Conservation (phyloP, 139 green algal genomes). For the Chlorella sp. region DNA sequence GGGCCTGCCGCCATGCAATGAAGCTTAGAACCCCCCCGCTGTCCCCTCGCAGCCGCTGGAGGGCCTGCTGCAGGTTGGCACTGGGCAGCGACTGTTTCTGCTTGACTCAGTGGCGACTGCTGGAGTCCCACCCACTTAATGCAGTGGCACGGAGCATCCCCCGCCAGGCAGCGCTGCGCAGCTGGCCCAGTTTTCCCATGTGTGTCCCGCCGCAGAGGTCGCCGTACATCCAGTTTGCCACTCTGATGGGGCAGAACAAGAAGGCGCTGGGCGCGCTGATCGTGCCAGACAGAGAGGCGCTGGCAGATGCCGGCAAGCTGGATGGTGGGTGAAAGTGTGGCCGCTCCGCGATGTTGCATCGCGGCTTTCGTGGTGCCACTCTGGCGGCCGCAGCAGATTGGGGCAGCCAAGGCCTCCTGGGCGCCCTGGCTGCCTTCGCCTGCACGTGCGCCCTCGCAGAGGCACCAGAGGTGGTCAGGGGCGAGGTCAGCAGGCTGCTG, state of each 20-base stretch:
- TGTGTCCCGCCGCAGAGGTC: no score
- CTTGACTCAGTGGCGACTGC: no score
- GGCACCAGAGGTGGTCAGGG: conserved; percentile 43
- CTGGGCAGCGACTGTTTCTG: no score
- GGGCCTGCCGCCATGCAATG: no score
- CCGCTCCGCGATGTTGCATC: neutral
- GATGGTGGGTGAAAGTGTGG: conserved; percentile 33
- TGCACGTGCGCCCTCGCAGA: no score
- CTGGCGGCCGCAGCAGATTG: neutral
- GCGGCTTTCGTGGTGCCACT: neutral
- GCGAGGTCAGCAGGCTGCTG: conserved; percentile 35
- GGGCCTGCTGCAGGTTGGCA: conserved; percentile 64
- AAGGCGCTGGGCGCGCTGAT: conserved; percentile 66
- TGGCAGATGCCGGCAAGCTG: conserved; percentile 48
- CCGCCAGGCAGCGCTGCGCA: no score
- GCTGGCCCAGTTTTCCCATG: no score
- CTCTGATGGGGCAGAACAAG: conserved; percentile 71
- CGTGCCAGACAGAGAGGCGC: conserved; percentile 56
- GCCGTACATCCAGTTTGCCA: conserved; percentile 69
- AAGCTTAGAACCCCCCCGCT: no score
- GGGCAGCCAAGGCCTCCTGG: neutral
- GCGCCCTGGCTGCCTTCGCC: conserved; percentile 26
- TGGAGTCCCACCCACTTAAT: no score
- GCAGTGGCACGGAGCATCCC: no score
- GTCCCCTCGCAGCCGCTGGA: conserved; percentile 86